These are phyloP conservation scores for Aspergillus japonicus DNA, from an alignment of 2,329 filamentous ascomycete genomes.

Conservation along the genomic window DNA sequence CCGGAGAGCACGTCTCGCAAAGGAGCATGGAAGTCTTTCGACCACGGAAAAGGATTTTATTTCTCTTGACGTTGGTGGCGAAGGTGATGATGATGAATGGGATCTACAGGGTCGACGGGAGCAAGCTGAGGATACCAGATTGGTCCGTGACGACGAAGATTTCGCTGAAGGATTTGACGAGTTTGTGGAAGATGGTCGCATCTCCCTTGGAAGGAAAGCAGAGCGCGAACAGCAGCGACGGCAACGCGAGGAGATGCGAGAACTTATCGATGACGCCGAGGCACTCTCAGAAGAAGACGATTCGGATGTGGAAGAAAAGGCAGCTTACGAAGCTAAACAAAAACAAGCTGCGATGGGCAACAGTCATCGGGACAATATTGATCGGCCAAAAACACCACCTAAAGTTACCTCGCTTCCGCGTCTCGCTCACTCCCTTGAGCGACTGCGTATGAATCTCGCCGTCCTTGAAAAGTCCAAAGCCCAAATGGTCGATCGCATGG, in stretches of 20 bases:
- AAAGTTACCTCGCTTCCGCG: conserved; percentile 76
- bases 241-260: conserved; percentile 74
- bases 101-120: conserved; percentile 55
- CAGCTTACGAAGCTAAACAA: conserved; percentile 84
- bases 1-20: conserved; percentile 75
- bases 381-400: conserved; percentile 60
- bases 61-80: conserved; percentile 36
- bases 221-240: conserved; percentile 67
- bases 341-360: conserved; percentile 76
- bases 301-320: conserved; percentile 62
- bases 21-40: conserved; percentile 59
- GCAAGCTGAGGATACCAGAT: conserved; percentile 68
- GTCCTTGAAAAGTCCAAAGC: conserved; percentile 64
- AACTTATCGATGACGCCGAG: conserved; percentile 78
- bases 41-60: conserved; percentile 57
- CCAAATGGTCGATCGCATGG: conserved; percentile 61
- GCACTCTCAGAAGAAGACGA: conserved; percentile 64
- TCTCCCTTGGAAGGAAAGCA: conserved; percentile 75
- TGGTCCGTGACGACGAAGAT: conserved; percentile 85
- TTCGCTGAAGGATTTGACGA: conserved; percentile 91
- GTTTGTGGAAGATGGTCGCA: conserved; percentile 79
- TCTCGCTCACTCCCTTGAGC: conserved; percentile 64
- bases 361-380: conserved; percentile 34
- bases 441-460: conserved; percentile 61
- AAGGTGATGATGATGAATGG: conserved; percentile 44